Base-by-base conservation (phyloP, 208 protist genomes). In the Leishmania amazonensis region DNA sequence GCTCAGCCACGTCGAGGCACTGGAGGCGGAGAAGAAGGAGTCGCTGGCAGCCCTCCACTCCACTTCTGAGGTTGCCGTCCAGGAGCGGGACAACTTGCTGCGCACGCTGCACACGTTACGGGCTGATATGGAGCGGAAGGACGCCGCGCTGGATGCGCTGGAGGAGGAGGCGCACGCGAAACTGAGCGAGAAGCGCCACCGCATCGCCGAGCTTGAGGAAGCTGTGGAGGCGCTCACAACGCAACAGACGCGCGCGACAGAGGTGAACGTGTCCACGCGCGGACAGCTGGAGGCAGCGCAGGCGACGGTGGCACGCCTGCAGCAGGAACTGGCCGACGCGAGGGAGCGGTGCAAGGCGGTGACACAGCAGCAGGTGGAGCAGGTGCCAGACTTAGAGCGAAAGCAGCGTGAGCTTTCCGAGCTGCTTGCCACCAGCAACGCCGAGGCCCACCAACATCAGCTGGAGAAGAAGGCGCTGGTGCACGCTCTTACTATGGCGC, bases 21-120 rank as follows among this genome's bases (percentile, higher is more conserved):
- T 85, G 17, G 78, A 91, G 51, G 58, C 57, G 4, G 74, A 80
- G 1, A 71, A 81, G 76, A 47, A 58, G 47, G 45, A 58, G 47
- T 38, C 85, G 49, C 51, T 57, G 13, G 76, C 79, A 64, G 79
- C 85, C 21, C 45, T 70, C 7, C 62, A 82, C 3, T 64, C 76
- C 19, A 17, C 71, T 0, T 68, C 74, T 67, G 62, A 51, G 9
- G 81, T 80, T 57, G 68, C 86, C 31, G 75, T 57, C 51, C 84
- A 83, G 73, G 94, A 97, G 76, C 87, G 87, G 47, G 94, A 94
- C 40, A 95, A 94, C 42, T 84, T 97, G 31, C 79, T 94, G 60
- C 94, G 94, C 75, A 93, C 91, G 3, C 74, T 97, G 60, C 91
- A 89, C 74, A 95, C 93, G 53, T 81, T 97, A 45, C 87, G 90